Evolutionary conservation across 441 rosid genomes (phyloP).

Genomic region (Bruguiera hainesii): DNA sequence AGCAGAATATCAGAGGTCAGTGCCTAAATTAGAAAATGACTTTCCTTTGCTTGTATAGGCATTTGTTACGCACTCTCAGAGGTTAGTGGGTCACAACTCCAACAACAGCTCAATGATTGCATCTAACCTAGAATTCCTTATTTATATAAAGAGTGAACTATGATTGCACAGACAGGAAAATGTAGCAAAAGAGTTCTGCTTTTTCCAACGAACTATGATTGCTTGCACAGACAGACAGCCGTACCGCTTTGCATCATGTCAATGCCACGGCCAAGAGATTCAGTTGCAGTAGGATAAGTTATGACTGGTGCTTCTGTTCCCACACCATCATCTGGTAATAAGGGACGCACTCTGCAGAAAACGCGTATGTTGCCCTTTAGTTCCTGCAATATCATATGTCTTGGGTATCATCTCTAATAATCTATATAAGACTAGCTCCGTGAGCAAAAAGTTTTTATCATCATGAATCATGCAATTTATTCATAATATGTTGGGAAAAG

Average conservation of each 20-base stretch:
- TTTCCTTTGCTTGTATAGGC: no score
- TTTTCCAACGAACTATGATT: not conserved
- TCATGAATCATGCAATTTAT: not conserved
- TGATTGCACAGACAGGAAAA: not conserved
- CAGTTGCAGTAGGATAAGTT: constrained; percentile 69
- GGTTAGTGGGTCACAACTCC: no score
- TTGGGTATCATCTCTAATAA: not conserved
- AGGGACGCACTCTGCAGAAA: constrained; percentile 92
- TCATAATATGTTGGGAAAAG: not conserved
- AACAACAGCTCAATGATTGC: no score
- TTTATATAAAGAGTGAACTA: not conserved
- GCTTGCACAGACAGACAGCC: constrained; percentile 1
- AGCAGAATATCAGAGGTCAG: not conserved
- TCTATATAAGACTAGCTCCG: constrained; percentile 9
- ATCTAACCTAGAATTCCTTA: no score
- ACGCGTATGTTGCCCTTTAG: constrained; percentile 96
- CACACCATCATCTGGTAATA: constrained; percentile 73
- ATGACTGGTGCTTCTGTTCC: constrained; percentile 54
- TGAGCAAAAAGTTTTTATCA: not conserved
- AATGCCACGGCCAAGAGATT: constrained; percentile 76
- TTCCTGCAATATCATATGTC: constrained; percentile 47
- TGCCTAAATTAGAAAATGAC: not conserved
- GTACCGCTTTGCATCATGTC: constrained; percentile 84
- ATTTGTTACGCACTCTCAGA: no score
- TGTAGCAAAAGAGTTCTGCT: no score